phyloP scores from a whole-genome alignment of 768 basidiomycete genomes.

The Tubosaeta sp. region DNA sequence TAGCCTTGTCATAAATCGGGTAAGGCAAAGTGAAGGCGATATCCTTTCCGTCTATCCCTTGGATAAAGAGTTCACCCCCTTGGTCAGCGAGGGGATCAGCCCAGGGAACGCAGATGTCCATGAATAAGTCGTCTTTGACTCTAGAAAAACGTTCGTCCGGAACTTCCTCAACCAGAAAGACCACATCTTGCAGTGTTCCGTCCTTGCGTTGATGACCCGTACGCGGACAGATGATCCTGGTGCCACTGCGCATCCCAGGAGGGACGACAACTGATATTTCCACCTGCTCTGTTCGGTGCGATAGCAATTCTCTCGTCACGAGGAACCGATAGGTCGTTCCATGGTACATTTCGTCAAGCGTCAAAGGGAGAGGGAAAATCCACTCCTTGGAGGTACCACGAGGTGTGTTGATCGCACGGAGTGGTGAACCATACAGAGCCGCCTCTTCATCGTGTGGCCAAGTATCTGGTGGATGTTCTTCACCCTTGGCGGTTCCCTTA shows the following conservation, averaged over 20 bases:
- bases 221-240: constrained; percentile 55
- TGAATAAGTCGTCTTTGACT: constrained; percentile 51
- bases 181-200: constrained; percentile 58
- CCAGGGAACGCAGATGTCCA: constrained; percentile 56
- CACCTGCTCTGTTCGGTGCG: constrained; percentile 47
- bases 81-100: constrained; percentile 42
- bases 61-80: constrained; percentile 48
- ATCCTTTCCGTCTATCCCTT: constrained; percentile 56
- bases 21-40: constrained; percentile 50
- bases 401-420: constrained; percentile 37
- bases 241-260: constrained; percentile 58
- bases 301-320: constrained; percentile 52
- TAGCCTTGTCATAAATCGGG: constrained; percentile 42
- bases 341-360: constrained; percentile 57
- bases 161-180: constrained; percentile 59
- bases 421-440: constrained; percentile 33
- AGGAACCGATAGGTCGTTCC: constrained; percentile 56
- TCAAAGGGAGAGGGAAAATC: constrained; percentile 59
- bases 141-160: constrained; percentile 56
- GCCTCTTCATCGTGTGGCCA: constrained; percentile 13
- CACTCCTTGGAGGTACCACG: constrained; percentile 51
- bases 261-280: constrained; percentile 58
- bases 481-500: constrained; percentile 9
- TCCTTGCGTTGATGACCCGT: constrained; percentile 62
- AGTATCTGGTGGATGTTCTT: constrained; percentile 2